Conservation (phyloP, 139 green algal genomes). For the Raphidocelis subcapitata region DNA sequence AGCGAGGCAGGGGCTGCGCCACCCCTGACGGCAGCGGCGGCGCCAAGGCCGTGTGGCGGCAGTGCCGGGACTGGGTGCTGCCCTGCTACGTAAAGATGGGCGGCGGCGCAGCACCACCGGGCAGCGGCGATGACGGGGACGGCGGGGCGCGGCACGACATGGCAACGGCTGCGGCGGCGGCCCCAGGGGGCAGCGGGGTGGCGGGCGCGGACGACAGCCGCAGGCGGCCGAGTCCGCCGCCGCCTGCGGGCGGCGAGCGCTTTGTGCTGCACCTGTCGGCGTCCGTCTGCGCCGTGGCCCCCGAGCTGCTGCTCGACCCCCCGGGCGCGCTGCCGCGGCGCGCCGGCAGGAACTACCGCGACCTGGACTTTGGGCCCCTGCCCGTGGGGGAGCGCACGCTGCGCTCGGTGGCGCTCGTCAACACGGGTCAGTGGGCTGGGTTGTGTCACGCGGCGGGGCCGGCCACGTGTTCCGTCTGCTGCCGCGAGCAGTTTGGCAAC, state of each 20-base stretch:
- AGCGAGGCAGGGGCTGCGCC: no score
- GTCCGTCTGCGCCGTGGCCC: conserved; percentile 46
- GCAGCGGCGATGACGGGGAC: neutral
- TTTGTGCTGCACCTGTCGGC: conserved; percentile 50
- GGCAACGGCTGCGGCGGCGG: neutral
- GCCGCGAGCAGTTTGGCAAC: neutral
- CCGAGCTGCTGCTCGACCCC: conserved; percentile 35
- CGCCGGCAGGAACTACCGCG: conserved; percentile 33
- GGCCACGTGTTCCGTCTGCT: neutral
- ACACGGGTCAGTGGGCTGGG: conserved; percentile 32
- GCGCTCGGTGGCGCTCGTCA: conserved; percentile 39
- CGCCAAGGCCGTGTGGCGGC: no score
- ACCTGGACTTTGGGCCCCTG: conserved; percentile 57
- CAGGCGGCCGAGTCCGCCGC: conserved; percentile 47
- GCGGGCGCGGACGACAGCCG: conserved; percentile 33
- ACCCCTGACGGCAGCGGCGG: no score
- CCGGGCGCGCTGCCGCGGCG: conserved; percentile 20
- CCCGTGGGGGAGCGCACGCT: conserved; percentile 55
- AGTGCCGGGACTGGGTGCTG: no score
- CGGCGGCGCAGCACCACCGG: neutral
- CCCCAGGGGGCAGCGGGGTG: neutral
- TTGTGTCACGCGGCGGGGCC: neutral
- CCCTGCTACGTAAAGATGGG: no score
- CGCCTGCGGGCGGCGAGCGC: conserved; percentile 43
- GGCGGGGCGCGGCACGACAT: no score